These are phyloP conservation scores for Thozetella sp. DNA, from an alignment of 495 filamentous ascomycete species.

Conservation along the genomic window DNA sequence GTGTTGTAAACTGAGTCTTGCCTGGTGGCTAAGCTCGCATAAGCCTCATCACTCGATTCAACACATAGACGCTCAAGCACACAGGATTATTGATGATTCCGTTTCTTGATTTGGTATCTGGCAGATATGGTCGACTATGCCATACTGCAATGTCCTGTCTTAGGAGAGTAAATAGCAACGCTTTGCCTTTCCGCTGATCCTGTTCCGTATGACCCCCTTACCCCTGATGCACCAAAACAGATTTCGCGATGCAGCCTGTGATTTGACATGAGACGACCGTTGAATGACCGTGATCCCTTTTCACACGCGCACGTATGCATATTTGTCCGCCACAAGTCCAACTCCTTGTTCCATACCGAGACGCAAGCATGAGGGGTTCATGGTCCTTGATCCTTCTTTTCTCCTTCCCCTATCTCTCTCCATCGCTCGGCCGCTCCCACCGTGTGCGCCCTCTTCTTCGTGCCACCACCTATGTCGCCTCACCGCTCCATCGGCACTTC, in stretches of 20 bases:
- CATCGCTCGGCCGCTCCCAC: neutral
- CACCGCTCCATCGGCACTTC: conserved; percentile 16
- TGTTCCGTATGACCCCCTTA: neutral
- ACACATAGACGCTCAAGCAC: no score
- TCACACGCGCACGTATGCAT: neutral
- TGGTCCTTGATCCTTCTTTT: neutral
- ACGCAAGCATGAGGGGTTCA: neutral
- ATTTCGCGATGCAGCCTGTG: conserved; percentile 1
- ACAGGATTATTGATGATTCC: no score
- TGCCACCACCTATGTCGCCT: neutral
- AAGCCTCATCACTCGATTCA: no score
- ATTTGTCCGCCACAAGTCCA: neutral
- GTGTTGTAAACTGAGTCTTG: no score
- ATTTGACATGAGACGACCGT: neutral
- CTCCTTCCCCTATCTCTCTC: neutral
- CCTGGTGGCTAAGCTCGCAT: no score
- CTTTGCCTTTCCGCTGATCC: neutral
- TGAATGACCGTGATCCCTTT: neutral
- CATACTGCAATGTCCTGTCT: neutral
- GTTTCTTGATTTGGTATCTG: no score
- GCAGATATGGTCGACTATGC: no score
- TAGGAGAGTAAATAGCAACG: neutral
- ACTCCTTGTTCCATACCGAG: neutral
- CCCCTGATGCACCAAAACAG: neutral
- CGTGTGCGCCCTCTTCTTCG: neutral